These are phyloP conservation scores for Eremochloa ophiuroides DNA, from an alignment of 176 grass and related monocot genomes.

Conservation along the genomic window DNA sequence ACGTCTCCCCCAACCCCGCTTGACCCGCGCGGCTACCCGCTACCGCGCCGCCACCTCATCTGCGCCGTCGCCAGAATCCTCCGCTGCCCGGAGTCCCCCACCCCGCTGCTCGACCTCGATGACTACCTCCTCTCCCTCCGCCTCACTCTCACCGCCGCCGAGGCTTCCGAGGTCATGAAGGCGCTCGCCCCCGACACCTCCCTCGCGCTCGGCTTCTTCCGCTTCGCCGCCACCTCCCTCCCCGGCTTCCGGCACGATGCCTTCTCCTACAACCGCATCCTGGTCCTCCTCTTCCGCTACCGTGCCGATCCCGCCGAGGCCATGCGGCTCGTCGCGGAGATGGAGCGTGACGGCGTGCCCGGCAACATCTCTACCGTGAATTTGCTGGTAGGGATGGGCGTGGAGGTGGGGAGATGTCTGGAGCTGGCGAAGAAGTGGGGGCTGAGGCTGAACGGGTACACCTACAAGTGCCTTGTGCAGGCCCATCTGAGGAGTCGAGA, in stretches of 20 bases:
- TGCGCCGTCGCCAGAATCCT: slow-evolving; percentile 67
- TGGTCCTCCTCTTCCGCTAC: slow-evolving; percentile 48
- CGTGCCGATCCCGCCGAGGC: slow-evolving; percentile 22
- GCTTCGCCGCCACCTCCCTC: slow-evolving; percentile 49
- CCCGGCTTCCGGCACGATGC: slow-evolving; percentile 72
- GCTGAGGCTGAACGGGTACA: slow-evolving; percentile 70
- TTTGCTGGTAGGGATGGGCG: slow-evolving; percentile 66
- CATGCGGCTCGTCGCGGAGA: slow-evolving; percentile 51
- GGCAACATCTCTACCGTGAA: slow-evolving; percentile 90
- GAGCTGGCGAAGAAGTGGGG: slow-evolving; percentile 71
- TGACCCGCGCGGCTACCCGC: slow-evolving; percentile 53
- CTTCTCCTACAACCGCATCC: slow-evolving; percentile 91
- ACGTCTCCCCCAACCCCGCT: neutral
- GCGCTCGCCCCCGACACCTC: slow-evolving; percentile 38
- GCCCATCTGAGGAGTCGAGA: slow-evolving; percentile 72
- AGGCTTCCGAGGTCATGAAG: slow-evolving; percentile 83
- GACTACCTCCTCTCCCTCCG: slow-evolving; percentile 55
- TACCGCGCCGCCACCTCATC: slow-evolving; percentile 75
- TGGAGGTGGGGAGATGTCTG: slow-evolving; percentile 58
- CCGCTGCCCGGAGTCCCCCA: slow-evolving; percentile 19
- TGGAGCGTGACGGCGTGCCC: slow-evolving; percentile 60
- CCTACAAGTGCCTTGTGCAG: slow-evolving; percentile 86
- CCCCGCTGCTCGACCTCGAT: slow-evolving; percentile 63
- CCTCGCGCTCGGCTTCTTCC: slow-evolving; percentile 74
- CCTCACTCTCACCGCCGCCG: slow-evolving; percentile 53